These are phyloP conservation scores for Cladobotryum mycophilum DNA, from an alignment of 2,329 filamentous ascomycete genomes.

Conservation along the genomic window DNA sequence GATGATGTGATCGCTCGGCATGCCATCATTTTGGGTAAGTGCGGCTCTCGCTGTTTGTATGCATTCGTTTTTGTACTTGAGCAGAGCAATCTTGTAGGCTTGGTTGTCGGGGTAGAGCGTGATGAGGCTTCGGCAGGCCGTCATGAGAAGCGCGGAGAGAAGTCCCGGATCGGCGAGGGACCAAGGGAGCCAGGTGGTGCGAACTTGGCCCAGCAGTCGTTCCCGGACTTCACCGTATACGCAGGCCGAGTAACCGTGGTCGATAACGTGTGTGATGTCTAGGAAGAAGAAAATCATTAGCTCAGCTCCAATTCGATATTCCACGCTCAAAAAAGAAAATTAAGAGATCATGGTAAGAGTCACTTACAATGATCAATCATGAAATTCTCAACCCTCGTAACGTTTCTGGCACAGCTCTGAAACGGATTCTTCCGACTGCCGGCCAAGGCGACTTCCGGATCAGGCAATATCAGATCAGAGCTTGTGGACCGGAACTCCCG, in stretches of 20 bases:
- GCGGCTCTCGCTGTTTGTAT: neutral
- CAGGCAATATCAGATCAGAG: neutral
- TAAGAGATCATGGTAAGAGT: neutral
- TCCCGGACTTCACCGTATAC: slow-evolving; percentile 3
- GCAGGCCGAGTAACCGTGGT: slow-evolving; percentile 6
- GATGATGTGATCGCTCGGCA: slow-evolving; percentile 1
- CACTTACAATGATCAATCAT: slow-evolving; percentile 6
- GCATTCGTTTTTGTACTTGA: slow-evolving; percentile 8
- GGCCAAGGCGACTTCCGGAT: slow-evolving; percentile 1
- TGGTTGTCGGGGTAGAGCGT: slow-evolving; percentile 1
- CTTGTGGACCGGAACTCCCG: too few species aligned
- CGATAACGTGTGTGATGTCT: slow-evolving; percentile 7
- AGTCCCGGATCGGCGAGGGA: slow-evolving; percentile 6
- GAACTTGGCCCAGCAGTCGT: slow-evolving; percentile 3
- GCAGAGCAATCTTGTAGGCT: neutral
- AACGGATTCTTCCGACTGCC: slow-evolving; percentile 4
- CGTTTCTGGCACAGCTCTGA: neutral
- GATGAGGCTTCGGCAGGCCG: slow-evolving; percentile 3
- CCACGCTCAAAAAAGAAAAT: too few species aligned
- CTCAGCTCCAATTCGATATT: neutral
- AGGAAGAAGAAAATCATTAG: neutral
- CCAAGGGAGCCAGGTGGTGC: slow-evolving; percentile 4
- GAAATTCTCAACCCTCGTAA: neutral
- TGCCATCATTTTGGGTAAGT: neutral
- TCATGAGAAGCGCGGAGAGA: slow-evolving; percentile 1